Base-by-base conservation (phyloP, 768 basidiomycete species). In the Lactifluus piperatus region DNA sequence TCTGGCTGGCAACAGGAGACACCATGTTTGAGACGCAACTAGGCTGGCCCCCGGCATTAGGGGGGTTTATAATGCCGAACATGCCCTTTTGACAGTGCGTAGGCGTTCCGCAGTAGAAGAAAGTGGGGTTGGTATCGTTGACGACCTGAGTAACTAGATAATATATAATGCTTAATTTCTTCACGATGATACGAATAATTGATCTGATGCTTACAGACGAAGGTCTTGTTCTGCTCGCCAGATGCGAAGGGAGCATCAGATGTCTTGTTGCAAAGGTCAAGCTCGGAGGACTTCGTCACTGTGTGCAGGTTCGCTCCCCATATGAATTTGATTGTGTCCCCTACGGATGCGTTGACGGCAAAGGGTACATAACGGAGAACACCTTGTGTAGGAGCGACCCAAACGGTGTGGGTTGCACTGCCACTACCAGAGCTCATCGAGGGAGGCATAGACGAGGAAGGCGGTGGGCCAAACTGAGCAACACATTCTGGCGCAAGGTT, bases 251-350 rank as follows among this genome's bases (percentile, higher is more conserved):
- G 77, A 20, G 67, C 66, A 51, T 81, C 80, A 22, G 68, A 59
- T 22, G 85, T 79, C 74, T 83, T 82, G 81, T 91, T 91, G 81
- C 90, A 92, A 60, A 83, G 78, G 4, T 72, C 68, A 58, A 88
- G 76, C 47, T 75, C 68, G 0, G 86, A 88, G 18, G 81, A 81
- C 76, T 90, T 86, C 65, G 90, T 91, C 66, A 91, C 90, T 32
- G 88, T 91, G 76, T 90, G 88, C 68, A 80, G 81, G 75, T 86
- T 81, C 53, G 85, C 88, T 56, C 79, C 79, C 88, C 88, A 92
- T 72, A 83, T 75, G 76, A 83, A 91, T 69, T 77, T 74, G 73
- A 91, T 70, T 66, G 85, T 88, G 71, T 90, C 88, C 55, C 88
- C 88, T 59, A 84, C 80, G 32, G 84, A 82, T 5, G 86, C 88